These are phyloP conservation scores for Pelagophyceae sp. DNA, from an alignment of 352 stramenopile species.

Conservation along the genomic window DNA sequence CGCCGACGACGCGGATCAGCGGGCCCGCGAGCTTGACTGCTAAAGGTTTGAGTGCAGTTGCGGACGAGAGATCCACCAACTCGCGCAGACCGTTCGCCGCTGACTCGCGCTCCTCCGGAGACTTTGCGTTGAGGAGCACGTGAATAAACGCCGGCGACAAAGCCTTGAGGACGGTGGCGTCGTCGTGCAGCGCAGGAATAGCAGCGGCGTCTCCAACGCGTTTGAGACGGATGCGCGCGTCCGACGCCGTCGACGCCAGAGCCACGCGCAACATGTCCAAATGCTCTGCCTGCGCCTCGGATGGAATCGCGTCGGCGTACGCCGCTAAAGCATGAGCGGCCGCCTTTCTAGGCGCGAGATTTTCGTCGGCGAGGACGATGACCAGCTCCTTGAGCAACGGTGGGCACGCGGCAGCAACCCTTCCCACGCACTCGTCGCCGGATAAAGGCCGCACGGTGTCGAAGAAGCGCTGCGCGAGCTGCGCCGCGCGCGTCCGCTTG, in stretches of 20 bases:
- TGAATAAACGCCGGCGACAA: conserved; percentile 63
- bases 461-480: conserved; percentile 5
- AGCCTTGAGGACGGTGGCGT: conserved; percentile 40
- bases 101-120: conserved; percentile 67
- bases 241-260: conserved; percentile 90
- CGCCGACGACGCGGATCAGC: conserved; percentile 97
- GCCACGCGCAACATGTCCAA: conserved; percentile 92
- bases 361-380: conserved; percentile 85
- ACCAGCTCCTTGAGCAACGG: conserved; percentile 87
- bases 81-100: conserved; percentile 88
- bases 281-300: conserved; percentile 84
- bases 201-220: not conserved
- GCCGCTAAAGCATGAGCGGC: conserved; percentile 73
- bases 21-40: conserved; percentile 87
- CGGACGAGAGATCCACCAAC: conserved; percentile 82
- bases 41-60: conserved; percentile 66
- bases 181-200: conserved; percentile 37
- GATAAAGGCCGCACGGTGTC: not conserved
- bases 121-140: conserved; percentile 69
- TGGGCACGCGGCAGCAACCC: not conserved
- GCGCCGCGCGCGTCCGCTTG: not conserved
- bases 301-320: conserved; percentile 76
- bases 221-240: conserved; percentile 68
- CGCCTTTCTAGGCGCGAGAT: conserved; percentile 71
- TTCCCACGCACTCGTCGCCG: not conserved